These are phyloP conservation scores for Cyberlindnera americana DNA, from an alignment of 805 yeast genomes.

Conservation along the genomic window DNA sequence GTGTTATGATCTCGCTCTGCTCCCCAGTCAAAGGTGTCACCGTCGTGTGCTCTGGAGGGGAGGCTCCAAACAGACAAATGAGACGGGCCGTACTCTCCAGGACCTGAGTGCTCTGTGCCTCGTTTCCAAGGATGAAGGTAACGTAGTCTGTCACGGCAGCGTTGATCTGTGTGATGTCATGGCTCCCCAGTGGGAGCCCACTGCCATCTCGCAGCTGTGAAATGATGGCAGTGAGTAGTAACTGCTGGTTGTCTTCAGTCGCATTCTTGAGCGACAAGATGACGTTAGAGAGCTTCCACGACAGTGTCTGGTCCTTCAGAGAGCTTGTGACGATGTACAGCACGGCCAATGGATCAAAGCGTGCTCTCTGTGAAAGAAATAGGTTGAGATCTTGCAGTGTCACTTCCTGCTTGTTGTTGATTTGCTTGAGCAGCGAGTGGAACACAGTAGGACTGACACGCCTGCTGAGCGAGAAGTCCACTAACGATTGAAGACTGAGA, in stretches of 20 bases:
- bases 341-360: constrained; percentile 22
- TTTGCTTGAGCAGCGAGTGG: constrained; percentile 22
- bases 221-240: constrained; percentile 15
- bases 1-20: constrained; percentile 10
- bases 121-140: constrained; percentile 9
- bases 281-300: constrained; percentile 15
- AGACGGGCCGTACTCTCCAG: constrained; percentile 15
- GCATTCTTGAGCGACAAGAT: constrained; percentile 12
- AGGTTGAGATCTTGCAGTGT: constrained; percentile 12
- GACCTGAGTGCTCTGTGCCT: not conserved
- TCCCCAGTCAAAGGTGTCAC: constrained; percentile 6
- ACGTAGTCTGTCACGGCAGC: constrained; percentile 12
- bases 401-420: constrained; percentile 22
- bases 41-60: constrained; percentile 12
- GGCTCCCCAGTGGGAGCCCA: constrained; percentile 11
- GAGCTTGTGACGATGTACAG: constrained; percentile 17
- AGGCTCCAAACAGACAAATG: constrained; percentile 10
- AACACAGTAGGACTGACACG: constrained; percentile 18
- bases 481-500: constrained; percentile 9
- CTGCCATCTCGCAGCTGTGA: constrained; percentile 15
- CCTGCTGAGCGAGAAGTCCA: constrained; percentile 16
- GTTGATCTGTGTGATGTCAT: constrained; percentile 19
- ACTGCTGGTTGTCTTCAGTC: constrained; percentile 17
- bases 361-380: constrained; percentile 6
- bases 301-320: constrained; percentile 11